phyloP scores from a whole-genome alignment of 129 eudicot genomes.

The Flaveria ramosissima region DNA sequence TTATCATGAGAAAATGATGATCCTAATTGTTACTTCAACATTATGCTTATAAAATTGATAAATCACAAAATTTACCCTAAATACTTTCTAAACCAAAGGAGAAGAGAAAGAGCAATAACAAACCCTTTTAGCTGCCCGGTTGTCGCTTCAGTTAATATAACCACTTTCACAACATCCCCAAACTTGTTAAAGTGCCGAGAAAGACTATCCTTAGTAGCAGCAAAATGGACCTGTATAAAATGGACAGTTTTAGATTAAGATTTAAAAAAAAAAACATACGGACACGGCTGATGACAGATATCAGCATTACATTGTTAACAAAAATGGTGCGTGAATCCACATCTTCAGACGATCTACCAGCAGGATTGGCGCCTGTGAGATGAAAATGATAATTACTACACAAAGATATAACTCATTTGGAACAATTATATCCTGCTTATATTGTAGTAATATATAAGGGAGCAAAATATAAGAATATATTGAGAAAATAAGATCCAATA shows the following conservation, averaged over 20 bases:
- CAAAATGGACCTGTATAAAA: constrained; percentile 80
- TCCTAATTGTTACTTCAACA: neutral
- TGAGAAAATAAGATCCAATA: neutral
- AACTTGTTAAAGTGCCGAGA: constrained; percentile 88
- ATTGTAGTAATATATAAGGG: constrained; percentile 7
- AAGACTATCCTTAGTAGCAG: constrained; percentile 90
- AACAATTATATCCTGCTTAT: neutral
- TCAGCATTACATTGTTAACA: constrained; percentile 70
- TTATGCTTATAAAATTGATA: neutral
- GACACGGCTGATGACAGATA: neutral
- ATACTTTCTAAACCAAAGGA: constrained; percentile 19
- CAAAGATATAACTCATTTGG: neutral
- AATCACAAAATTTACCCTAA: neutral
- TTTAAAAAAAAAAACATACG: neutral
- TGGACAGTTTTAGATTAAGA: constrained; percentile 17
- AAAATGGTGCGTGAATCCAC: constrained; percentile 80
- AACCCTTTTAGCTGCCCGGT: constrained; percentile 95
- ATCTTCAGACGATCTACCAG: constrained; percentile 68
- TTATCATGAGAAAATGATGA: neutral
- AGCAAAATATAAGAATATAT: constrained; percentile 1
- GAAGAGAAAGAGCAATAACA: constrained; percentile 14
- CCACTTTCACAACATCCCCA: constrained; percentile 87
- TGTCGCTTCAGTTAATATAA: constrained; percentile 67
- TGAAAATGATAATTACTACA: neutral
- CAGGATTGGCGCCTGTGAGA: constrained; percentile 51